Evolutionary conservation across 768 basidiomycete species (phyloP).

Genomic region (Omphalotus guepiniiformis): DNA sequence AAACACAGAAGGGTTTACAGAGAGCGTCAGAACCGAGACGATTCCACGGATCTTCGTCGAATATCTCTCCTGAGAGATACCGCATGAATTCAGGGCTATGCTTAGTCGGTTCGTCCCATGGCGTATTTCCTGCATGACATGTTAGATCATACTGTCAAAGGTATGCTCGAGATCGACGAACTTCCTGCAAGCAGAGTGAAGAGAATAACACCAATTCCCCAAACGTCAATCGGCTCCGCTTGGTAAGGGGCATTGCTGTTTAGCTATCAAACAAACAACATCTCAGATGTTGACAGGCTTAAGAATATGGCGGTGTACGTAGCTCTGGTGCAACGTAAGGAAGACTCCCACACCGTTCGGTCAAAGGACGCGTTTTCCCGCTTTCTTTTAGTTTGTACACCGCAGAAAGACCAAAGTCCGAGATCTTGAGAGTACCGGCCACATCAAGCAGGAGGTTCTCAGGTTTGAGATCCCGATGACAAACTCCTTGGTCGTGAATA

Average conservation of each 20-base stretch:
- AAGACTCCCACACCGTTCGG: slow-evolving; percentile 84
- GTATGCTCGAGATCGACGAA: slow-evolving; percentile 32
- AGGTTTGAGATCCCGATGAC: slow-evolving; percentile 95
- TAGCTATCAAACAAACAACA: slow-evolving; percentile 39
- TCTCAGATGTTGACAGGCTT: background rate
- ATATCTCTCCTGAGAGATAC: slow-evolving; percentile 71
- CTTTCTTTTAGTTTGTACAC: slow-evolving; percentile 83
- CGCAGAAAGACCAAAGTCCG: slow-evolving; percentile 91
- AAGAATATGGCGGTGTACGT: slow-evolving; percentile 12
- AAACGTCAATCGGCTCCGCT: slow-evolving; percentile 92
- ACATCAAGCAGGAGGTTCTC: slow-evolving; percentile 90
- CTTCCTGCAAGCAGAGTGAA: slow-evolving; percentile 90
- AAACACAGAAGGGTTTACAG: slow-evolving; percentile 42
- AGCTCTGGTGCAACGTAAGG: slow-evolving; percentile 97
- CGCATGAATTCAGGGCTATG: slow-evolving; percentile 76
- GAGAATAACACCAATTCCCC: slow-evolving; percentile 94
- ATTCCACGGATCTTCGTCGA: slow-evolving; percentile 77
- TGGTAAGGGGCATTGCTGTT: slow-evolving; percentile 64
- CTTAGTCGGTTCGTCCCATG: slow-evolving; percentile 91
- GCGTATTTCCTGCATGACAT: slow-evolving; percentile 62
- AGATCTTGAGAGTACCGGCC: slow-evolving; percentile 84
- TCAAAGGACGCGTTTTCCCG: slow-evolving; percentile 71
- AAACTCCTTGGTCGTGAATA: slow-evolving; percentile 86
- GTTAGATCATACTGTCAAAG: background rate
- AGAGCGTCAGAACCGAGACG: slow-evolving; percentile 52